phyloP scores from a whole-genome alignment of 2,329 filamentous ascomycete species.

The Aureobasidium uvarum region DNA sequence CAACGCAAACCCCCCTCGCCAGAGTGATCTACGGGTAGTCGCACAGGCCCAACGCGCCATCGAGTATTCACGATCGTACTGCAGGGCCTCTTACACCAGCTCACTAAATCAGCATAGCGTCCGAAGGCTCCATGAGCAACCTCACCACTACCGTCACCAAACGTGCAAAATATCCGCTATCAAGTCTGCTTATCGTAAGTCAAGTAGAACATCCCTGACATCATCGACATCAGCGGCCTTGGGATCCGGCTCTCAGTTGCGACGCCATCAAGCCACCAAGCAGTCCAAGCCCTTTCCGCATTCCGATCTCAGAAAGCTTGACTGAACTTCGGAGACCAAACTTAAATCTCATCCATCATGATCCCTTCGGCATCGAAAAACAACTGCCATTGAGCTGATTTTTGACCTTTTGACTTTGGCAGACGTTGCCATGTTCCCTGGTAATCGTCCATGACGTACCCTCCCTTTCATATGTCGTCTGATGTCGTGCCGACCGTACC shows the following conservation, averaged over 20 bases:
- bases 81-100: neutral
- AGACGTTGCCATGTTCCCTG: constrained; percentile 1
- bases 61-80: neutral
- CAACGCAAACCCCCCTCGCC: neutral
- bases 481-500: constrained; percentile 3
- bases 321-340: constrained; percentile 4
- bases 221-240: neutral
- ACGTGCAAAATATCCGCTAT: no score
- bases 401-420: neutral
- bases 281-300: constrained; percentile 20
- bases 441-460: neutral
- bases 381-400: neutral
- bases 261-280: constrained; percentile 13
- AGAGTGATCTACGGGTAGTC: constrained; percentile 8
- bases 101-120: neutral
- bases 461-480: neutral
- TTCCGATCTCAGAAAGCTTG: constrained; percentile 14
- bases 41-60: constrained; percentile 12
- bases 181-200: neutral
- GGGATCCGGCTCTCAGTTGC: neutral
- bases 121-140: neutral
- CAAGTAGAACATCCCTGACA: neutral
- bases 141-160: neutral
- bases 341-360: neutral
- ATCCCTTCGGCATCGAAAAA: constrained; percentile 17